Conservation (phyloP, 306 rosid genomes). For the Inga oerstediana region DNA sequence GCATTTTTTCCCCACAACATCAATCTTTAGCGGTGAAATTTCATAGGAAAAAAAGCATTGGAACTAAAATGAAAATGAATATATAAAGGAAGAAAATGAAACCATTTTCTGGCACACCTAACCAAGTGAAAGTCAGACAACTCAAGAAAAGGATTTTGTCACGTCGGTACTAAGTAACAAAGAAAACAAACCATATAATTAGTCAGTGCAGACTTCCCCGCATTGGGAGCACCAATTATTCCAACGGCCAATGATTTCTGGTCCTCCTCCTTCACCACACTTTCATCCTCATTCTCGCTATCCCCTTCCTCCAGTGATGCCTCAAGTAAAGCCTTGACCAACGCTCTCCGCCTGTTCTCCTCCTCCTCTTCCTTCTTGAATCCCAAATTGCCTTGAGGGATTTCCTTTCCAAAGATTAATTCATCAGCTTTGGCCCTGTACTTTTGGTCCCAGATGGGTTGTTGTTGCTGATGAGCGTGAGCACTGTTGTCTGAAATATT, state of each 20-base stretch:
- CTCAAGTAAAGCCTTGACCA: conserved; percentile 78
- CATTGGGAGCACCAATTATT: conserved; percentile 93
- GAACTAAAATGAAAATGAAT: not conserved
- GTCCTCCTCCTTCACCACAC: conserved; percentile 72
- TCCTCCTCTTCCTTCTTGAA: conserved; percentile 57
- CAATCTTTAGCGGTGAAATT: not conserved
- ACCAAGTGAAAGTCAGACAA: not conserved
- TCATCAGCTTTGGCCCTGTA: conserved; percentile 59
- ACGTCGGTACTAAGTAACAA: not conserved
- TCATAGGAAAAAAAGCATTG: not conserved
- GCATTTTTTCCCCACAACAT: not conserved
- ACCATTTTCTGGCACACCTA: not conserved
- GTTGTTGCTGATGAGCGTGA: not conserved
- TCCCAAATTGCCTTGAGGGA: conserved; percentile 46
- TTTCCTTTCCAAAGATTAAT: conserved; percentile 43
- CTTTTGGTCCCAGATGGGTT: conserved; percentile 65
- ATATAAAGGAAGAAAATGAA: not conserved
- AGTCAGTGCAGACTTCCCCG: conserved; percentile 92
- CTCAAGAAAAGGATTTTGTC: not conserved
- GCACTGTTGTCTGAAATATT: conserved; percentile 25
- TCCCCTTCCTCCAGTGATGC: conserved; percentile 56
- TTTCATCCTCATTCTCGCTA: conserved; percentile 39
- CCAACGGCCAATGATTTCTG: conserved; percentile 88
- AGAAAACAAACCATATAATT: conserved; percentile 69
- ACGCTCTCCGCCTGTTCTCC: conserved; percentile 55